Conservation (phyloP, 345 rosid genomes). For the Lagerstroemia speciosa region DNA sequence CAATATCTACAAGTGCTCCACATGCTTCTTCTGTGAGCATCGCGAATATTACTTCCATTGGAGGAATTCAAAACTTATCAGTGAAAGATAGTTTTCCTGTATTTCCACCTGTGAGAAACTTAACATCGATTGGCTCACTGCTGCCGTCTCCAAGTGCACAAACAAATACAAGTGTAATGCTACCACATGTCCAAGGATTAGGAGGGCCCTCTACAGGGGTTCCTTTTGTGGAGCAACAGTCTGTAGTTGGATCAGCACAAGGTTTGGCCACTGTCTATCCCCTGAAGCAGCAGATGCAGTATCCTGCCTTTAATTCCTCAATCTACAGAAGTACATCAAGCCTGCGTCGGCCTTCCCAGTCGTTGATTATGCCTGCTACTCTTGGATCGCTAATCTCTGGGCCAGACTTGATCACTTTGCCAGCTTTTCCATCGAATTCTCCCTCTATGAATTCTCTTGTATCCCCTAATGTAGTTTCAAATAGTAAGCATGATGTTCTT, state of each 20-base stretch:
- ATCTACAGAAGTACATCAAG: not conserved
- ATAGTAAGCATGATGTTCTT: not conserved
- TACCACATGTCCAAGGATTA: not conserved
- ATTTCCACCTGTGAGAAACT: not conserved
- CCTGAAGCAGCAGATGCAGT: not conserved
- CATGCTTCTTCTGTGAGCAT: not conserved
- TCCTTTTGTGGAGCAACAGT: not conserved
- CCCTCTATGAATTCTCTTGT: not conserved
- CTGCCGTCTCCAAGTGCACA: not conserved
- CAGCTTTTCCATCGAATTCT: not conserved
- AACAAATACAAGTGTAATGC: not conserved
- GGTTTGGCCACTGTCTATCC: not conserved
- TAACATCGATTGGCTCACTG: not conserved
- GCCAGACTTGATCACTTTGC: not conserved
- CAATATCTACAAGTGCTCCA: conserved; percentile 1
- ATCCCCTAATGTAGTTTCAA: not conserved
- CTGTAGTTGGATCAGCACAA: not conserved
- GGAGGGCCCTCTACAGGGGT: not conserved
- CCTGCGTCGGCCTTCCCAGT: not conserved
- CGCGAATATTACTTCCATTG: not conserved
- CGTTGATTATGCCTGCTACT: not conserved
- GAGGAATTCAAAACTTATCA: not conserved
- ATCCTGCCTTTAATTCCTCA: not conserved
- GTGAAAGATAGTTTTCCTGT: not conserved
- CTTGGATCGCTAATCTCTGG: not conserved